A percentile compares a stretch with the other conserved stretches of the same genome.
Conservation (phyloP, 257 asterid genomes). For the Petrea volubilis region DNA sequence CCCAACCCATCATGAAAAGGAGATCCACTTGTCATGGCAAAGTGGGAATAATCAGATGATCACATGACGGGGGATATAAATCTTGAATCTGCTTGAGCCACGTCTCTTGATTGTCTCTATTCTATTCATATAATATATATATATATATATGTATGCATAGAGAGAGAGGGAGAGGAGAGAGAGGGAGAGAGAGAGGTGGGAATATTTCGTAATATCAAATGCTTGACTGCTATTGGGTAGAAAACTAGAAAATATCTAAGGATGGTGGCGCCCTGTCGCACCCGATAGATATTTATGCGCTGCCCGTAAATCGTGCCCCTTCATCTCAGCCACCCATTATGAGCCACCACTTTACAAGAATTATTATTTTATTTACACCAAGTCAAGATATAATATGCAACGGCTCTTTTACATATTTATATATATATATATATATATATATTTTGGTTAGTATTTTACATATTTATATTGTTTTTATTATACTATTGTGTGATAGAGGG, state of each 20-base stretch:
- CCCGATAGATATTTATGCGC: conserved; percentile 28
- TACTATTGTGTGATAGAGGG: no score
- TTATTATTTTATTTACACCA: no score
- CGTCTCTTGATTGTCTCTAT: conserved; percentile 22
- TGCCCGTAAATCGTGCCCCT: conserved; percentile 26
- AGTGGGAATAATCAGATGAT: conserved; percentile 26
- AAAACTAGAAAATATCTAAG: conserved; percentile 24
- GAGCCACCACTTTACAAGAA: no score
- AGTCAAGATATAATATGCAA: no score
- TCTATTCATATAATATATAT: background rate
- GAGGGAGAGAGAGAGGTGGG: background rate
- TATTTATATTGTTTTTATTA: no score
- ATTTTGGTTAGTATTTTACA: no score
- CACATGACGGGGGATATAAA: conserved; percentile 34
- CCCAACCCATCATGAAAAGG: no score
- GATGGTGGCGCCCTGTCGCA: conserved; percentile 10
- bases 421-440: no score
- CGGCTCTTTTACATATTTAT: no score
- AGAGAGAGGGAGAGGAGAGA: no score
- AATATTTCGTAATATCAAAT: conserved; percentile 26
- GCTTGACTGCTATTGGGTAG: conserved; percentile 36
- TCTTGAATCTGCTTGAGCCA: conserved; percentile 44
- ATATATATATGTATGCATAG: no score
- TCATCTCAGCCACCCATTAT: conserved; percentile 21
- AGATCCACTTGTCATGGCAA: conserved; percentile 23